phyloP scores from a whole-genome alignment of 371 early-diverging fungal species.

The Mucor saturninus region DNA sequence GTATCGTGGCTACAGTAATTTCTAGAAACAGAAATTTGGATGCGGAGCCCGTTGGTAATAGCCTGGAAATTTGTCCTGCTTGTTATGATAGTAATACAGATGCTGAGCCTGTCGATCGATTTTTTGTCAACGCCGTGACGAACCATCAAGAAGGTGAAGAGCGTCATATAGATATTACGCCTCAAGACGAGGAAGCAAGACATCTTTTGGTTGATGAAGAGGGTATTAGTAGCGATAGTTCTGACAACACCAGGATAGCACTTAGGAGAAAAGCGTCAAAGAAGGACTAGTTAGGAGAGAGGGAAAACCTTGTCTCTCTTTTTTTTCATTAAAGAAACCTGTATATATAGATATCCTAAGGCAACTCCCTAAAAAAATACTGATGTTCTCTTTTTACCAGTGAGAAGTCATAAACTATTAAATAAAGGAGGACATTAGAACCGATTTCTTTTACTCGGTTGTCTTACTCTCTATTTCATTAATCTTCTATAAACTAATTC shows the following conservation, averaged over 20 bases:
- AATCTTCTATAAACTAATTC: not conserved
- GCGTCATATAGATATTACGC: not conserved
- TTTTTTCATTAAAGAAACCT: conserved; percentile 5
- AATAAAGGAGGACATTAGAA: not conserved
- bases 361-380: not conserved
- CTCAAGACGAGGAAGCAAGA: conserved; percentile 1
- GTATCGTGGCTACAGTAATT: not conserved
- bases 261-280: conserved; percentile 13
- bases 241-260: not conserved
- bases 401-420: not conserved
- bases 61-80: conserved; percentile 8
- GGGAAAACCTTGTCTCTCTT: not conserved
- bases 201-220: conserved; percentile 1
- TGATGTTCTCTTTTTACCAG: not conserved
- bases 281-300: conserved; percentile 5
- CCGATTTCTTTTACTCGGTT: not conserved
- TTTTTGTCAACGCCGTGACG: not conserved
- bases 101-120: not conserved
- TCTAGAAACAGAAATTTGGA: not conserved
- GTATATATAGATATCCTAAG: conserved; percentile 1
- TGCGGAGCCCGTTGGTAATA: conserved; percentile 1
- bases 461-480: not conserved
- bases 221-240: conserved; percentile 11
- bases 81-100: conserved; percentile 1
- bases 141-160: not conserved